A percentile compares a stretch with the other conserved stretches of the same genome.
Conservation (phyloP, 2,329 filamentous ascomycete genomes). For the Botryotinia convoluta region DNA sequence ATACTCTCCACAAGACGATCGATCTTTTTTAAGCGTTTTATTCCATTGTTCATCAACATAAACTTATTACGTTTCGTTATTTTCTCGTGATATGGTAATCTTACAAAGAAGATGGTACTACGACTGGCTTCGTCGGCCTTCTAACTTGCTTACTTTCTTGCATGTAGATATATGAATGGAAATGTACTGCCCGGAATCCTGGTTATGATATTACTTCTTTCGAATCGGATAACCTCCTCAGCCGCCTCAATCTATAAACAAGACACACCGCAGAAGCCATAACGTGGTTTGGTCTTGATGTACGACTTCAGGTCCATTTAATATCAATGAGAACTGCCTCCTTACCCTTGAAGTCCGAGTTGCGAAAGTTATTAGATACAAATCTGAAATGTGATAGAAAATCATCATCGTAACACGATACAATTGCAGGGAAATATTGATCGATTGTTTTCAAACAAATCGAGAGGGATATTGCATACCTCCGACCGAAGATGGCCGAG, state of each 20-base stretch:
- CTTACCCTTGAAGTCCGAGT: not conserved
- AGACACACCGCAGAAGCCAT: constrained; percentile 4
- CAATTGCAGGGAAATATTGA: constrained; percentile 17
- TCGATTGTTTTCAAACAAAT: constrained; percentile 19
- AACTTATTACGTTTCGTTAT: constrained; percentile 8
- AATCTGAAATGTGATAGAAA: constrained; percentile 15
- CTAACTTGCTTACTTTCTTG: not conserved
- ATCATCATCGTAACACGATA: not conserved
- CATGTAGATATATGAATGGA: constrained; percentile 12
- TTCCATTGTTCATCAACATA: constrained; percentile 11
- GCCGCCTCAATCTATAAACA: constrained; percentile 9
- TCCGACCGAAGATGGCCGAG: constrained; percentile 19
- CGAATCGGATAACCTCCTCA: constrained; percentile 8
- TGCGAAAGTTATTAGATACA: not conserved
- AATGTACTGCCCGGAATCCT: constrained; percentile 10
- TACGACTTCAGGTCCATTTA: not conserved
- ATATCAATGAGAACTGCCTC: not conserved
- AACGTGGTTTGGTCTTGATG: constrained; percentile 7
- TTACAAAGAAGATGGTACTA: not conserved
- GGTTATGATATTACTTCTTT: constrained; percentile 1
- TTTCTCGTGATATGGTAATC: not conserved
- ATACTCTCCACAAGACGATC: not conserved
- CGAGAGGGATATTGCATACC: constrained; percentile 17
- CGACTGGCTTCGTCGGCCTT: not conserved
- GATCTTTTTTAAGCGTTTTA: constrained; percentile 1